Evolutionary conservation across 768 basidiomycete species (phyloP), one percentile per base, ranked within the genome.

Genomic region (Crucibulum laeve): DNA sequence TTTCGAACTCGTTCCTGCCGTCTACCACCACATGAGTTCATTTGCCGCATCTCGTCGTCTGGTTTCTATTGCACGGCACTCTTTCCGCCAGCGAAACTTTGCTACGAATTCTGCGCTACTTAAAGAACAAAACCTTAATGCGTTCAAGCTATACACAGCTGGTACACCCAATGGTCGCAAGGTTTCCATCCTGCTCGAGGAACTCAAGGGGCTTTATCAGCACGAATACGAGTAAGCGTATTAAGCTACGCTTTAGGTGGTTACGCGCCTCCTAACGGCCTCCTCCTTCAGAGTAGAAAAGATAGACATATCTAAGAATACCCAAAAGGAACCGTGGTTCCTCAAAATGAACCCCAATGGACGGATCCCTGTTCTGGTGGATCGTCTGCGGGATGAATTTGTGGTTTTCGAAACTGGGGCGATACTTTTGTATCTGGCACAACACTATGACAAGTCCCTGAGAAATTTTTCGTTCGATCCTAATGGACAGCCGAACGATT

Each of bases 391-490:
- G 44, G 65, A 76, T 41, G 63, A 77, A 47, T 86, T 86, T 52
- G 53, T 49, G 4, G 73, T 87, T 28, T 88, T 88, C 50, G 87
- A 90, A 58, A 80, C 75, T 5, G 79, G 80, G 0, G 87, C 89
- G 6, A 90, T 93, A 45, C 60, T 91, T 43, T 59, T 90, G 13
- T 91, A 86, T 57, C 76, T 92, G 38, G 71, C 71, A n/a, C 79
- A 84, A 56, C 76, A 81, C 53, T 90, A 82, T 51, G 90, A 93
- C 64, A 76, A 64, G 50, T 75, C 86, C 11, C 60, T 71, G 55
- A n/a, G n/a, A n/a, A 70, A 76, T 54, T 84, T 92, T 50, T 72
- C 63, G 46, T 87, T 82, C 59, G 71, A 81, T 50, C 63, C 68
- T 3, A 59, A 43, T 7, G 61, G 52, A 14, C 59, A 73, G 3